Percentiles rank a stretch among this genome's conserved stretches.
phyloP scores from a whole-genome alignment of 495 filamentous ascomycete species.

The Rostrohypoxylon terebratum region DNA sequence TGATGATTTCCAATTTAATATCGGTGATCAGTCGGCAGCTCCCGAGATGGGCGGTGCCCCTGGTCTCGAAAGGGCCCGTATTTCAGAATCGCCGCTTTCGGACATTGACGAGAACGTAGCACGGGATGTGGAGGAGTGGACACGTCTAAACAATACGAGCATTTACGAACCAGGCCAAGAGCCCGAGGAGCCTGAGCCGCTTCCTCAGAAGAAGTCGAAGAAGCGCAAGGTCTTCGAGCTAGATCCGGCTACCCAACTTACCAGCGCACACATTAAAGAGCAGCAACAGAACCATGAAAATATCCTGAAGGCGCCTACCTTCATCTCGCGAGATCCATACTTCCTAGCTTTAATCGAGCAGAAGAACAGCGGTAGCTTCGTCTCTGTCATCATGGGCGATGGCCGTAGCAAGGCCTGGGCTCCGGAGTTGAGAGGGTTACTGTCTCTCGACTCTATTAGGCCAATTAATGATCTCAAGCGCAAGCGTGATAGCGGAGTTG shows the following conservation, averaged over 20 bases:
- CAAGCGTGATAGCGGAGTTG: slow-evolving; percentile 90
- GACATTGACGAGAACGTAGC: slow-evolving; percentile 70
- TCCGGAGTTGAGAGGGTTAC: slow-evolving; percentile 85
- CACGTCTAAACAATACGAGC: slow-evolving; percentile 62
- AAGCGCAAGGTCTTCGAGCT: slow-evolving; percentile 78
- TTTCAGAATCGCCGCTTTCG: slow-evolving; percentile 77
- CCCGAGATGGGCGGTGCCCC: slow-evolving; percentile 54
- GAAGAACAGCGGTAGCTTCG: slow-evolving; percentile 89
- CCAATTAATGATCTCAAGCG: slow-evolving; percentile 86
- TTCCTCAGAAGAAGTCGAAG: slow-evolving; percentile 76
- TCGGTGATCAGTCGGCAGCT: slow-evolving; percentile 62
- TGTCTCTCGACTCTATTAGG: slow-evolving; percentile 83
- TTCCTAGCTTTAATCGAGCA: slow-evolving; percentile 88
- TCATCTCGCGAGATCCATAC: slow-evolving; percentile 86
- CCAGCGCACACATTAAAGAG: slow-evolving; percentile 72
- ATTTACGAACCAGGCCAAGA: slow-evolving; percentile 64
- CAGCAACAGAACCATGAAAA: slow-evolving; percentile 82
- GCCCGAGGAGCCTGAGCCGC: slow-evolving; percentile 68
- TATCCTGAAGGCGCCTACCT: slow-evolving; percentile 81
- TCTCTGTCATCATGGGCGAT: slow-evolving; percentile 80
- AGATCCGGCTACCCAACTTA: slow-evolving; percentile 72
- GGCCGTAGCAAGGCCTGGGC: slow-evolving; percentile 84
- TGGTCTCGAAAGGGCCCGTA: slow-evolving; percentile 63
- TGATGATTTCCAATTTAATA: slow-evolving; percentile 65
- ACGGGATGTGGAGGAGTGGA: slow-evolving; percentile 66